A percentile compares a stretch with the other conserved stretches of the same genome.
Evolutionary conservation across 2,329 filamentous ascomycete species (phyloP).

Genomic region (Aspergillus awamori): DNA sequence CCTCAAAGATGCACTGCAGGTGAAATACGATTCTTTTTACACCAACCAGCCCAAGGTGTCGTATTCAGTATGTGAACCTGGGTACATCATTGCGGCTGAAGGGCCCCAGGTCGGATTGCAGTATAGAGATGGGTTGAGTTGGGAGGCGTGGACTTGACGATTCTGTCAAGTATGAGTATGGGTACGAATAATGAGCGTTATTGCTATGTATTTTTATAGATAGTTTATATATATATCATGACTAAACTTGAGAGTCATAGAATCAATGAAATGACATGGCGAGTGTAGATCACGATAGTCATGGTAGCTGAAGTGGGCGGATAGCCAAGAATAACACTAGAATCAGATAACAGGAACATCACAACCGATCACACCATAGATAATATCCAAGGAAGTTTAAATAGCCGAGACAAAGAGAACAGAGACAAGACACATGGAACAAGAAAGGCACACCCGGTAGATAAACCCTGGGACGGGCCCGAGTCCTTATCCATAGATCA

Average conservation of each 20-base stretch:
- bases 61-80: slow-evolving; percentile 39
- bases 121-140: slow-evolving; percentile 21
- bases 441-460: neutral
- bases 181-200: neutral
- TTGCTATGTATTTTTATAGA: neutral
- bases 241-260: neutral
- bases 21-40: slow-evolving; percentile 40
- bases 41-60: slow-evolving; percentile 33
- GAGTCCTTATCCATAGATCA: neutral
- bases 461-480: neutral
- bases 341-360: neutral
- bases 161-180: too few species aligned
- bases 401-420: neutral
- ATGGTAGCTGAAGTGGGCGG: too few species aligned
- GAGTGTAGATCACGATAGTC: too few species aligned
- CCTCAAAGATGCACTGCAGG: slow-evolving; percentile 36
- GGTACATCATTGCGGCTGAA: slow-evolving; percentile 41
- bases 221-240: neutral
- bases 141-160: slow-evolving; percentile 20
- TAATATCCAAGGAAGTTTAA: neutral
- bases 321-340: neutral
- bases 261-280: too few species aligned
- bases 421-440: neutral
- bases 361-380: neutral
- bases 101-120: slow-evolving; percentile 32